Evolutionary conservation across 345 rosid genomes (phyloP).

Genomic region (Populus nigra): DNA sequence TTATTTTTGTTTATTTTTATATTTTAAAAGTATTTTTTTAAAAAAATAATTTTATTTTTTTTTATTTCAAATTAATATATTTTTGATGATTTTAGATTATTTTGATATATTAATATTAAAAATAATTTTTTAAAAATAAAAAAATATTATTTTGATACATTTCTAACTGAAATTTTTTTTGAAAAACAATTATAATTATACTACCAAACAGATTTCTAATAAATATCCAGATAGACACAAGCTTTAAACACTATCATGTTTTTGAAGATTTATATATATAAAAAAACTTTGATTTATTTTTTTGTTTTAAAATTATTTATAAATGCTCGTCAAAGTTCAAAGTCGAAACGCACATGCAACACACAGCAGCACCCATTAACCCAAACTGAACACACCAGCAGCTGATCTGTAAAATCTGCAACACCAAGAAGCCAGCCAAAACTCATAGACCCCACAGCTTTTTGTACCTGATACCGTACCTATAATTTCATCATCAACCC

Average conservation of each 20-base stretch:
- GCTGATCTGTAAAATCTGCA: not conserved
- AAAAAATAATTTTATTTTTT: too few species aligned
- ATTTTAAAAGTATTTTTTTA: too few species aligned
- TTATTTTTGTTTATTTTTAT: too few species aligned
- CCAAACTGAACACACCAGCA: not conserved
- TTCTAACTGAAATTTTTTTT: too few species aligned
- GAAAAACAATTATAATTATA: accelerated
- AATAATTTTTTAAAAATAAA: too few species aligned
- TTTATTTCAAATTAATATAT: too few species aligned
- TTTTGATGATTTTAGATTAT: too few species aligned
- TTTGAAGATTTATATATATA: too few species aligned
- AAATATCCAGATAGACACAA: not conserved
- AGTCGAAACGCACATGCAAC: not conserved
- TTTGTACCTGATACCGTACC: constrained; percentile 14
- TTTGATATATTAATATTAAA: accelerated
- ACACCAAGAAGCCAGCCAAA: not conserved
- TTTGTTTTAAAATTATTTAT: too few species aligned
- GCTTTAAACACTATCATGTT: not conserved
- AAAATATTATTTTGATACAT: too few species aligned
- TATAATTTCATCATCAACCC: not conserved
- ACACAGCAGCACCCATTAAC: not conserved
- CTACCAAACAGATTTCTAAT: not conserved
- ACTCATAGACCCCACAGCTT: constrained; percentile 10
- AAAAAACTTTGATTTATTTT: too few species aligned
- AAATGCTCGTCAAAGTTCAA: too few species aligned